Base-by-base conservation (phyloP, 1,284 basidiomycete genomes). In the Sporisorium graminicola region DNA sequence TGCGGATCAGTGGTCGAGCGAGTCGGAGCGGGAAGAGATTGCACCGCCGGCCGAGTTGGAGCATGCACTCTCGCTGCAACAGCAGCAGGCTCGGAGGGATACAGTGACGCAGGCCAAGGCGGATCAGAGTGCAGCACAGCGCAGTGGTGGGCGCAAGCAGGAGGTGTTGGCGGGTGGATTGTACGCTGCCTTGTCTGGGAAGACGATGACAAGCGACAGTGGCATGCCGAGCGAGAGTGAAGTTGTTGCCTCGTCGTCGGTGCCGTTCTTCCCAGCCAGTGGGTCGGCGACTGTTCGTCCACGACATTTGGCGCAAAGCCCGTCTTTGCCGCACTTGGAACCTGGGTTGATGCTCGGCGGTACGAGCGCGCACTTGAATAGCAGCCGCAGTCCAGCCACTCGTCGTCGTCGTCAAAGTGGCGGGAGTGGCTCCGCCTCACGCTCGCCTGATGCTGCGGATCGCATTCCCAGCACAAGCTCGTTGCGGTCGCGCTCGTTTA, bases 1-100 rank as follows among this genome's bases (percentile, higher is more conserved):
- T 60, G 80, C 79, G 16, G 80, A 81, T 46, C 18, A 50, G 37
- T 82, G 80, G 80, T 77, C 73, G 56, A 76, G 72, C 65, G 63
- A 51, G 4, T 74, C 70, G 37, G 80, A 80, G 31, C 52, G 56
- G 9, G 80, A 82, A 56, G 57, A 70, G 49, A 12, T 63, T 35
- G 53, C 43, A 2, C 53, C 61, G 7, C 67, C 67, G 2, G 53
- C 49, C 10, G 62, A 60, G 43, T 18, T 72, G 55, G 59, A 62
- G 16, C 27, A 31, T 27, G 31, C 14, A 26, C 2, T 66, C 12
- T 10, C 20, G 37, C 7, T 24, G 8, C 57, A 58, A 37, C 46
- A 49, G 47, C 57, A 58, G 24, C 58, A 65, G 27, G 26, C 43
- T 24, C 54, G 69, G 22, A 29, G 69, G 16, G 55, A 55, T 12